These are phyloP conservation scores for Crithidia bombi DNA, from an alignment of 208 protist species.

Conservation along the genomic window DNA sequence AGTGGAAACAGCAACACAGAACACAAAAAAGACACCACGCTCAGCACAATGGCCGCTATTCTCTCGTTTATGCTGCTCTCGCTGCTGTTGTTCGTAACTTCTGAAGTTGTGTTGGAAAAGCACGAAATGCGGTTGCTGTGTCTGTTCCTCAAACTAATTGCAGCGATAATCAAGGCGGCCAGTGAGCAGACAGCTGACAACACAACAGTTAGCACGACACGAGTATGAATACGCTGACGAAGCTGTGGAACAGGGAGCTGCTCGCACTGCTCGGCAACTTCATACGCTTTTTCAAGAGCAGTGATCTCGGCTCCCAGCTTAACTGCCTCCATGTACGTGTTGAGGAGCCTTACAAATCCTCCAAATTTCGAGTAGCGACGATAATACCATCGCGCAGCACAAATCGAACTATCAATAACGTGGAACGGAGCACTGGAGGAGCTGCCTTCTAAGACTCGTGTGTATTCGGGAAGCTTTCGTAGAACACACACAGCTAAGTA, in stretches of 20 bases:
- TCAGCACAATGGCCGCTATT: slow-evolving; percentile 30
- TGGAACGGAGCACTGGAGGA: slow-evolving; percentile 1
- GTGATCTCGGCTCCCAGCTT: not conserved
- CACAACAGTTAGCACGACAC: slow-evolving; percentile 21
- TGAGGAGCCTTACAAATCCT: slow-evolving; percentile 31
- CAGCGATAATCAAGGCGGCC: slow-evolving; percentile 24
- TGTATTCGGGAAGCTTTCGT: slow-evolving; percentile 26
- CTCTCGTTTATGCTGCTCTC: slow-evolving; percentile 8
- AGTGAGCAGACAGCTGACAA: slow-evolving; percentile 17
- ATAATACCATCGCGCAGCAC: slow-evolving; percentile 35
- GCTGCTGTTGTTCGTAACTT: too few relatives aligned
- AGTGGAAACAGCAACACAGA: slow-evolving; percentile 32
- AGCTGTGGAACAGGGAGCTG: slow-evolving; percentile 27
- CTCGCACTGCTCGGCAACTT: slow-evolving; percentile 17
- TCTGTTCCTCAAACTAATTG: not conserved
- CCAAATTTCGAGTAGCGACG: slow-evolving; percentile 22
- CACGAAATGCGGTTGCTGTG: not conserved
- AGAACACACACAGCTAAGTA: slow-evolving; percentile 32
- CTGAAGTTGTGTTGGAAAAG: not conserved
- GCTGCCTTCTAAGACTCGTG: slow-evolving; percentile 1
- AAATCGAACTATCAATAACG: slow-evolving; percentile 27
- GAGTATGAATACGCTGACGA: slow-evolving; percentile 18
- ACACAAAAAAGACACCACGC: slow-evolving; percentile 18
- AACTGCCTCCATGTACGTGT: slow-evolving; percentile 32
- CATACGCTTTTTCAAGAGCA: slow-evolving; percentile 18